Conservation (phyloP, 345 rosid genomes). For the Physaria fendleri region DNA sequence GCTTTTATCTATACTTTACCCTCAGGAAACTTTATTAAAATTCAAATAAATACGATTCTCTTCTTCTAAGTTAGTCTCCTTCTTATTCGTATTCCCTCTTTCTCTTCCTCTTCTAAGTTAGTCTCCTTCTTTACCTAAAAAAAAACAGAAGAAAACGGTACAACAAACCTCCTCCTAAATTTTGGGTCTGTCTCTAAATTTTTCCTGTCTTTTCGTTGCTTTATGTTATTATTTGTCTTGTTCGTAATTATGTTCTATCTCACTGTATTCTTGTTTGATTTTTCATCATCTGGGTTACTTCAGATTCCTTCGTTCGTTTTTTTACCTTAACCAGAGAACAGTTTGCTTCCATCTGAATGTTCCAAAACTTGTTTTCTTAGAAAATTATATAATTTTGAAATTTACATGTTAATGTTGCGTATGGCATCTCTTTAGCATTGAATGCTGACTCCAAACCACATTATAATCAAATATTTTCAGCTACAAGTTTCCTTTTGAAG, state of each 20-base stretch:
- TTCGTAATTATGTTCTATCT: background rate
- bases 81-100: slow-evolving; percentile 28
- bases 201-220: background rate
- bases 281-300: background rate
- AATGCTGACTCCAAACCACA: slow-evolving; percentile 4
- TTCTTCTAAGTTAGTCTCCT: slow-evolving; percentile 62
- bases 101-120: no score
- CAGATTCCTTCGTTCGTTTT: no score
- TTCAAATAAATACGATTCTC: slow-evolving; percentile 43
- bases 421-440: background rate
- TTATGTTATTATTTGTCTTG: background rate
- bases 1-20: slow-evolving; percentile 36
- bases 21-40: slow-evolving; percentile 35
- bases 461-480: background rate
- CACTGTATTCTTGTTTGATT: background rate
- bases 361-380: no score
- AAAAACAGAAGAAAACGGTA: slow-evolving; percentile 13
- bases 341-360: no score
- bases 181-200: slow-evolving; percentile 16
- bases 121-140: background rate
- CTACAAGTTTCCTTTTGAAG: slow-evolving; percentile 5
- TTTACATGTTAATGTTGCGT: slow-evolving; percentile 18
- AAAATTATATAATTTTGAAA: background rate
- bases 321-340: no score
- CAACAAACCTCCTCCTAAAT: slow-evolving; percentile 2